A percentile compares a stretch with the other conserved stretches of the same genome.
Conservation (phyloP, 768 basidiomycete species). For the Lentinula lateritia region DNA sequence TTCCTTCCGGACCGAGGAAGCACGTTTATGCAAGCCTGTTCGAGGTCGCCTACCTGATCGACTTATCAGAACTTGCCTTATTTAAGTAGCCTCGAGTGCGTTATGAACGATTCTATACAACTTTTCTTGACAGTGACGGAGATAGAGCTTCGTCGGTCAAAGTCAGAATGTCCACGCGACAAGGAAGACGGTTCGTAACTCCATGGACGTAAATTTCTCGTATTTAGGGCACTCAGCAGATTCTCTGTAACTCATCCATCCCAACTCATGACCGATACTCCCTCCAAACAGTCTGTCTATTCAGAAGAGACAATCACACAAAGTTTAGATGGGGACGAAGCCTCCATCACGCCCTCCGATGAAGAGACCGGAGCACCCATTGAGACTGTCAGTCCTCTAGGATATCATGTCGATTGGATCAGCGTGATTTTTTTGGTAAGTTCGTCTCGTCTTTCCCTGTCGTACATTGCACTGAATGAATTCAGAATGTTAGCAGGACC, state of each 20-base stretch:
- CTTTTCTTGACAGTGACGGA: not conserved
- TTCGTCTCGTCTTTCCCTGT: not conserved
- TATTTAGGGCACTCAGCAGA: not conserved
- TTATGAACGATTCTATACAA: not conserved
- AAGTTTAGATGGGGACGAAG: not conserved
- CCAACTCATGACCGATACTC: not conserved
- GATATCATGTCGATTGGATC: conserved; percentile 27
- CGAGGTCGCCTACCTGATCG: not conserved
- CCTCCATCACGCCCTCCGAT: not conserved
- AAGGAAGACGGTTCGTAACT: not conserved
- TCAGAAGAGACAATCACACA: not conserved
- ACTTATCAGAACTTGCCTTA: not conserved
- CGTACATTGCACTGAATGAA: not conserved
- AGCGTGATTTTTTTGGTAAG: conserved; percentile 20
- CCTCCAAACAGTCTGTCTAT: not conserved
- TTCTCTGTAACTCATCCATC: not conserved
- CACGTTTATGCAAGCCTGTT: no score
- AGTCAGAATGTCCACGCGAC: not conserved
- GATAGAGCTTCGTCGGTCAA: not conserved
- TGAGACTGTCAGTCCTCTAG: conserved; percentile 28
- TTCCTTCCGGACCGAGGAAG: not conserved
- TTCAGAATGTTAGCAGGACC: conserved; percentile 30
- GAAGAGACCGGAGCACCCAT: conserved; percentile 19
- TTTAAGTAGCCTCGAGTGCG: no score
- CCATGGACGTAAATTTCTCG: not conserved